These are phyloP conservation scores for Colletotrichum theobromicola DNA, from an alignment of 2,329 filamentous ascomycete genomes.

Conservation along the genomic window DNA sequence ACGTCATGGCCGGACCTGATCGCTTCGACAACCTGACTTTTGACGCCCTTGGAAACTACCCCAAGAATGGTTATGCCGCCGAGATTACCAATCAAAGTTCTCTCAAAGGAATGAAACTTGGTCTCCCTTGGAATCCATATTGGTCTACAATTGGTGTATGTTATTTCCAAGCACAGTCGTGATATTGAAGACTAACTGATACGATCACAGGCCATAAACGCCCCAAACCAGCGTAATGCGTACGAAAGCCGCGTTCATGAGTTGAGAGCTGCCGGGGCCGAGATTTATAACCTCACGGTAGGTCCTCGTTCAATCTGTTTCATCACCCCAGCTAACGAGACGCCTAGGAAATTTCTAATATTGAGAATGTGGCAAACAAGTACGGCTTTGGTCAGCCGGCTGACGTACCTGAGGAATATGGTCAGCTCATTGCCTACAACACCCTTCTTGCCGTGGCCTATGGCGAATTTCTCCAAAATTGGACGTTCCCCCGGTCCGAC, in stretches of 20 bases:
- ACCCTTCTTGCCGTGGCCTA: conserved; percentile 25
- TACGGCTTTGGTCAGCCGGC: conserved; percentile 20
- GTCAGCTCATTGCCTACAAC: conserved; percentile 19
- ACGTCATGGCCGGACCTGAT: not conserved
- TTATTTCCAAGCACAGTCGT: not conserved
- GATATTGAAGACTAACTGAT: rapidly evolving
- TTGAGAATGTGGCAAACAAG: conserved; percentile 10
- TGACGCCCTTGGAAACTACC: not conserved
- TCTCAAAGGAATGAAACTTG: not conserved
- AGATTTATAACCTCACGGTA: not conserved
- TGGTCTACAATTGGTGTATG: not conserved
- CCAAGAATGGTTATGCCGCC: not conserved
- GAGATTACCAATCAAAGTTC: not conserved
- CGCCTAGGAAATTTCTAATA: not conserved
- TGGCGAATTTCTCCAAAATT: conserved; percentile 23
- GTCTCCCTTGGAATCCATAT: not conserved
- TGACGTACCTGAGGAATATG: not conserved
- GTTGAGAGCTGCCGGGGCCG: not conserved
- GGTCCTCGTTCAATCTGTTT: not conserved
- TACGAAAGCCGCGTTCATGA: not conserved
- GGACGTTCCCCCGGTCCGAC: conserved; percentile 18
- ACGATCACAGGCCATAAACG: not conserved
- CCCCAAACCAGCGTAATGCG: not conserved
- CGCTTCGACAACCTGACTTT: not conserved
- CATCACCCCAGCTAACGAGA: not conserved